Evolutionary conservation across 768 basidiomycete species (phyloP), one percentile per base, ranked within the genome.

Genomic region (Leccinum disarticulatum): DNA sequence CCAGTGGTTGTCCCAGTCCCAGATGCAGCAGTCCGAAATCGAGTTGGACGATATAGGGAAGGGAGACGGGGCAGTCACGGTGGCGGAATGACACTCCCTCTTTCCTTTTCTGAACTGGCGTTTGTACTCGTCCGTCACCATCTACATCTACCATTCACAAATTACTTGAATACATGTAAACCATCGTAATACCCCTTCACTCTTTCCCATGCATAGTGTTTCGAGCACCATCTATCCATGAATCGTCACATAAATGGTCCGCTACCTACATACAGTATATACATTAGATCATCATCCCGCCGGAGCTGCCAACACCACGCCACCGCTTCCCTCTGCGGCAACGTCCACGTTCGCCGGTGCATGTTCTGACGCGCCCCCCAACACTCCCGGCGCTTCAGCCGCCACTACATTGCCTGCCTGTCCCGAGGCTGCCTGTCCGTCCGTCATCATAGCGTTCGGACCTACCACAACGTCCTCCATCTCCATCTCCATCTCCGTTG

Each of bases 251-350:
- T 7, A 38, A 38, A 41, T n/a, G 9, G 17, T n/a, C 8, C 38
- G 4, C 17, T 43, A 43, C 41, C 2, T 43, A 43, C 41, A 43
- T 43, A 22, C 22, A 22, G 22, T 22, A 61, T 67, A 9, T 8
- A 50, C 36, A 33, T 43, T 50, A 67, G 52, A 60, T 61, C 43
- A 3, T 62, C 52, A 55, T 63, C 55, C 56, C 2, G 41, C 57
- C 3, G 62, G 62, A n/a, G 56, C 48, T 14, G 51, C 52, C 13
- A 52, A 28, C 46, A 55, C 57, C 27, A 10, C n/a, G 1, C 25
- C 51, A 19, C 35, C 55, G 4, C 25, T 33, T 1, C 36, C 54
- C 25, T 54, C 50, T 9, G 22, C 54, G 4, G 15, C 11, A 0
- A 22, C 15, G 1, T 43, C n/a, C 27, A 36, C 8, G 28, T 48